Evolutionary conservation across 495 filamentous ascomycete species (phyloP), one percentile per base, ranked within the genome.

Genomic region (Penicillium waksmanii): DNA sequence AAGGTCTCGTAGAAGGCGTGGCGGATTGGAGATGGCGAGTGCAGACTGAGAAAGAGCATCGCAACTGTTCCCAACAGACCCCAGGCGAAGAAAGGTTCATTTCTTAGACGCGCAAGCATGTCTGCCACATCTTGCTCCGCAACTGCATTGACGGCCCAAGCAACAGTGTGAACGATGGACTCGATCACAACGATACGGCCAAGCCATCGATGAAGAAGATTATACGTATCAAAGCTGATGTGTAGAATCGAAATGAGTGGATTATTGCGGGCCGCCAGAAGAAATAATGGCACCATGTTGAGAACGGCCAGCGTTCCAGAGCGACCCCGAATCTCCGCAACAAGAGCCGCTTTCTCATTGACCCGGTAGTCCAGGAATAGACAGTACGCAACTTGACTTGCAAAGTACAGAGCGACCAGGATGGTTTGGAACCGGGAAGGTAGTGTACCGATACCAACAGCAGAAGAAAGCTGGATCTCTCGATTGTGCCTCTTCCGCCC

Each of bases 201-300:
- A 55, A 98, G 87, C 94, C 95, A 98, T 38, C 95, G 87, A 72
- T 98, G 95, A 31, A 98, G 75, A 27, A 97, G 80, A 72, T 97
- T 98, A 81, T 92, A 97, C 0, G 93, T 96, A 76, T 98, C 96
- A 74, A 97, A 98, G 71, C 91, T 94, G 74, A 98, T 86, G 27
- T 85, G 86, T 63, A 96, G 80, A 13, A 96, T 72, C 6, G 79
- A 70, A 60, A 97, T 97, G n/a, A 97, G 77, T 15, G 91, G 91
- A 70, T 96, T 98, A 77, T 98, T 98, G 64, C 94, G 87, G 19
- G 92, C 87, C 15, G 93, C 94, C 58, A 97, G 84, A 54, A 98
- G 77, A 62, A 98, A 84, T 19, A 96, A 82, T 6, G 92, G 91
- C n/a, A 97, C 83, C 88, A 98, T 89, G 73, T 96, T 98, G 58